Conservation (phyloP, 2,329 filamentous ascomycete genomes). For the Colletotrichum camelliae region DNA sequence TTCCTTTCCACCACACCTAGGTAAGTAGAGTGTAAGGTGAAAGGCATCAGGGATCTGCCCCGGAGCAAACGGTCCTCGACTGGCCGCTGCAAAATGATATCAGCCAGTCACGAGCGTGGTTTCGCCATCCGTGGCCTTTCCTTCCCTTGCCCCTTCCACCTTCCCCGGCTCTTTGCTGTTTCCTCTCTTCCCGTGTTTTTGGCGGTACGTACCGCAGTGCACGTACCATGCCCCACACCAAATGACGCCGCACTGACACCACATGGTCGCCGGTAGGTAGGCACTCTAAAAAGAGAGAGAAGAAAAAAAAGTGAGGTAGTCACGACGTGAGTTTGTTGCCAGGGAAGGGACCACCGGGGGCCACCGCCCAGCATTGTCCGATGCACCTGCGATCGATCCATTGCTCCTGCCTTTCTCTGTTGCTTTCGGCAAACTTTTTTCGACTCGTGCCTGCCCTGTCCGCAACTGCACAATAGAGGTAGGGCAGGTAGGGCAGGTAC, state of each 20-base stretch:
- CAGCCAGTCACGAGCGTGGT: neutral
- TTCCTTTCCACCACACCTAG: neutral
- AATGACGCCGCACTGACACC: slow-evolving; percentile 19
- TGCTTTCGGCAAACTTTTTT: slow-evolving; percentile 1
- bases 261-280: neutral
- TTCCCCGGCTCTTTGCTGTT: neutral
- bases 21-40: neutral
- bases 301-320: neutral
- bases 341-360: neutral
- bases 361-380: neutral
- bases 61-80: slow-evolving; percentile 16
- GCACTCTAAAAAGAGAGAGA: neutral
- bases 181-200: neutral
- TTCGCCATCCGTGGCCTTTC: neutral
- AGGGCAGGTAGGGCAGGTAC: neutral
- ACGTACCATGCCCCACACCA: neutral
- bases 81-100: neutral
- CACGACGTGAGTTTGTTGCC: neutral
- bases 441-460: neutral
- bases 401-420: neutral
- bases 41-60: neutral
- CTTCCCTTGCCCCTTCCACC: neutral
- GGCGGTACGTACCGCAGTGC: neutral
- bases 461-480: neutral
- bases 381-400: slow-evolving; percentile 4